Evolutionary conservation across 768 basidiomycete species (phyloP), one percentile per base, ranked within the genome.

Genomic region (Coprinopsis sp.): DNA sequence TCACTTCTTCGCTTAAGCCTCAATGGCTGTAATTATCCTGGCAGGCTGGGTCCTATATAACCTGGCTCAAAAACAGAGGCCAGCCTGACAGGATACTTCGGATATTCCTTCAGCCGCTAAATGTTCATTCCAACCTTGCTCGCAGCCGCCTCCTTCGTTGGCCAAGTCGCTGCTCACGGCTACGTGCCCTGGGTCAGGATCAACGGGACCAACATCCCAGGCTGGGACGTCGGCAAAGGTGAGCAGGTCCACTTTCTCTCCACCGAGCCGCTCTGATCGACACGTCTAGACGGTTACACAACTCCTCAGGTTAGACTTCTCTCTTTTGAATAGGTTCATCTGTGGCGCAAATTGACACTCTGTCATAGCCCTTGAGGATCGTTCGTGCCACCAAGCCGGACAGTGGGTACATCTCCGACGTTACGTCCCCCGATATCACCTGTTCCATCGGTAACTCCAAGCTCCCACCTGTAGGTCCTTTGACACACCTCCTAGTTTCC

Each of bases 401-500:
- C 49, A 67, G 66, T 44, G 67, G 67, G 7, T 67, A 51, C 50
- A 66, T 69, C 45, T 44, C 60, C 16, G 58, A 66, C 34, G 53
- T 53, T 4, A 55, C 53, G 6, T 69, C 67, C 0, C 46, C 37
- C 3, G 67, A 67, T 46, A 67, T 69, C 31, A 67, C 67, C 24
- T 69, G 67, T 50, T 69, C 67, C 0, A 66, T 67, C 37, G 66
- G 67, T 16, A 69, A 69, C 50, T 59, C 58, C 36, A 61, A 61
- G 40, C 53, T 70, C 4, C 67, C 67, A 10, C 60, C 66, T 23
- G 66, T 66, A 39, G 39, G 60, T 47, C 30, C 13, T 16, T n/a
- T 6, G 18, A 11, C 7, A 12, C 37, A 12, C 37, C 16, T 19
- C 29, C 10, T 33, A 6, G 7, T 12, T 13, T 12, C 14, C 19